Conservation (phyloP, 805 yeast species). For the Kluyveromyces starmeri region DNA sequence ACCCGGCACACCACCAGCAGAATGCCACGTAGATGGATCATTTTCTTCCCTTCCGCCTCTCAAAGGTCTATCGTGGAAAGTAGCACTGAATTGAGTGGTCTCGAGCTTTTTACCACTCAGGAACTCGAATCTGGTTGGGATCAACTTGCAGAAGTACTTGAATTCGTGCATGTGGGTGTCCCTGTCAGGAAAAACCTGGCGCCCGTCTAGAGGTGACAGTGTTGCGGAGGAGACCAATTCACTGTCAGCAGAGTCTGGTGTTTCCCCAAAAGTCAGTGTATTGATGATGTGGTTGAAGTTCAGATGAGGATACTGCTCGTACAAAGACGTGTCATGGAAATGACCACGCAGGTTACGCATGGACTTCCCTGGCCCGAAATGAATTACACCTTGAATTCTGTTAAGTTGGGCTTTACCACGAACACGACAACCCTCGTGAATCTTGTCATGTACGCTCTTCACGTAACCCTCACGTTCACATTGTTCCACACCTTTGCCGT, state of each 20-base stretch:
- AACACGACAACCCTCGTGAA: slow-evolving; percentile 82
- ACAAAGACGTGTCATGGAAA: slow-evolving; percentile 77
- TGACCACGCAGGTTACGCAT: slow-evolving; percentile 51
- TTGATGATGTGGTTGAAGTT: slow-evolving; percentile 71
- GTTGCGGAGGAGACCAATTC: slow-evolving; percentile 39
- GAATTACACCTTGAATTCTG: slow-evolving; percentile 83
- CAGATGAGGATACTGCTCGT: slow-evolving; percentile 47
- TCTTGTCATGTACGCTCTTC: slow-evolving; percentile 42
- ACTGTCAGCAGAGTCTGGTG: slow-evolving; percentile 30
- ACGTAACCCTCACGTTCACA: slow-evolving; percentile 89
- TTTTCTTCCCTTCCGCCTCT: slow-evolving; percentile 84
- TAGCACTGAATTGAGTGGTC: slow-evolving; percentile 85
- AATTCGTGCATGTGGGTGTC: slow-evolving; percentile 52
- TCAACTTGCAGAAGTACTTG: slow-evolving; percentile 81
- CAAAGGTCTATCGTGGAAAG: slow-evolving; percentile 79
- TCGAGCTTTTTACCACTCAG: slow-evolving; percentile 35
- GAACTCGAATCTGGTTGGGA: slow-evolving; percentile 77
- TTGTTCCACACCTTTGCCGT: slow-evolving; percentile 79
- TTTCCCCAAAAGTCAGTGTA: slow-evolving; percentile 72
- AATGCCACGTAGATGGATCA: slow-evolving; percentile 77
- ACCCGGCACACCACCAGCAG: slow-evolving; percentile 87
- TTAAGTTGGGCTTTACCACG: slow-evolving; percentile 72
- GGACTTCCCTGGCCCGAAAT: slow-evolving; percentile 93
- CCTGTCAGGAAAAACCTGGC: slow-evolving; percentile 24
- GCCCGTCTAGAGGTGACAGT: slow-evolving; percentile 51